Evolutionary conservation across 2,329 filamentous ascomycete genomes (phyloP).

Genomic region (Aspergillus amoenus): DNA sequence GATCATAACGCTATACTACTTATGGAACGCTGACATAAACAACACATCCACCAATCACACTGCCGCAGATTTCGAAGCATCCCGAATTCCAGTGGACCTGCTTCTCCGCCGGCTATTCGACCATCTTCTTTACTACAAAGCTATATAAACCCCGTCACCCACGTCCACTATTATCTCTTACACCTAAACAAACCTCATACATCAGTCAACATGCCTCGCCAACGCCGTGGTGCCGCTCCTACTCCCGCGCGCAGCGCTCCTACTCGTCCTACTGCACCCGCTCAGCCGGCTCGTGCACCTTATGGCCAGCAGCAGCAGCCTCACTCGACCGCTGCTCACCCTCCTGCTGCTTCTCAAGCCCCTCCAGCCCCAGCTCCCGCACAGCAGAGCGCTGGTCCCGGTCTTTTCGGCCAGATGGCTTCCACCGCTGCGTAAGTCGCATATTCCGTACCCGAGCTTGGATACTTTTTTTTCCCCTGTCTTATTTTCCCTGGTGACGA

Average conservation of each 20-base stretch:
- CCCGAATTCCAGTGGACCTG: background rate
- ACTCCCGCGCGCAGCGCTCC: constrained; percentile 57
- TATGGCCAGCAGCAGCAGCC: constrained; percentile 62
- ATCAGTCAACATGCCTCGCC: constrained; percentile 68
- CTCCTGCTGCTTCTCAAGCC: constrained; percentile 49
- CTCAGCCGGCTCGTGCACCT: constrained; percentile 54
- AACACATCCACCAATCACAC: constrained; percentile 12
- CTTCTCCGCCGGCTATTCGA: constrained; percentile 23
- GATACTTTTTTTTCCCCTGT: background rate
- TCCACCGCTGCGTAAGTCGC: constrained; percentile 88
- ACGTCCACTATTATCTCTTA: constrained; percentile 13
- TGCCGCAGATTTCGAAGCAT: constrained; percentile 25
- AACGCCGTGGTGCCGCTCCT: constrained; percentile 63
- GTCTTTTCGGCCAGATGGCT: constrained; percentile 95
- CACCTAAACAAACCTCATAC: constrained; percentile 25
- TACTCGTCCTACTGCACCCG: constrained; percentile 64
- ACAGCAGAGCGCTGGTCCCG: constrained; percentile 65
- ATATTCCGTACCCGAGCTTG: constrained; percentile 1
- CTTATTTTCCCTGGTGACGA: background rate
- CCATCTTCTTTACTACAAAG: constrained; percentile 19
- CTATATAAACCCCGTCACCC: constrained; percentile 15
- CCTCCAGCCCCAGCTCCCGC: constrained; percentile 37
- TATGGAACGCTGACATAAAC: constrained; percentile 13
- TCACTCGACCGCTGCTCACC: constrained; percentile 64
- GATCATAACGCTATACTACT: background rate